Base-by-base conservation (phyloP, 805 yeast genomes). In the Hermanozyma aechmeae region DNA sequence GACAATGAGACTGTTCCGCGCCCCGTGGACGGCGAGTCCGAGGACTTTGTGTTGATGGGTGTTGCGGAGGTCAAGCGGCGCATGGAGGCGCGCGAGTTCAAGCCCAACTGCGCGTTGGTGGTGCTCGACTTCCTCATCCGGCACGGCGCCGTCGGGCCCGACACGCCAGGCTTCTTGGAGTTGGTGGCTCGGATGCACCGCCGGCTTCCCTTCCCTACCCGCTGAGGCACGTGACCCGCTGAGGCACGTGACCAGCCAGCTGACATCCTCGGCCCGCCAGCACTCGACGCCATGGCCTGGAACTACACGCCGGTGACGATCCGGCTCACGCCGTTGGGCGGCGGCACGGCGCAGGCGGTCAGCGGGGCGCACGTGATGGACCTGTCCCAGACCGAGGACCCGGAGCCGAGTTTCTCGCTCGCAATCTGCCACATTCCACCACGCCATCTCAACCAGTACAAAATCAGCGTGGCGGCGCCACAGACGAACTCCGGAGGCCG, bases 111-210 rank as follows among this genome's bases (percentile, higher is more conserved):
- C 57, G 94, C 79, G 0, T 56, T 75, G 18, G 79, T 87, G 3
- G 61, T 82, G 17, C 64, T 86, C 11, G 96, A 89, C 43, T 92
- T 92, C 45, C 60, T 92, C 31, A 69, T 87, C n/a, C 73, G 98
- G 42, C 87, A 80, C 44, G 95, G 96, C 1, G 48, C 65, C 19
- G 50, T 89, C 8, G 71, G 79, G 0, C 63, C 79, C 0, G 81
- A 74, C 27, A 63, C 57, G 28, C 72, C 74, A 0, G 66, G 78
- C 33, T 84, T 71, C 39, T 28, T 68, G n/a, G 77, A 76, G 42
- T 67, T 89, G 1, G 58, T 62, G 10, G 43, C 57, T 13, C 68
- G 78, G 35, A 53, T 76, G 28, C 97, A 86, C 49, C 65, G 96
- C 40, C 40, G 42, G 12, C 45, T 86, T 16, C 87, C 85, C 2